Percentiles rank a stretch among this genome's conserved stretches.
Evolutionary conservation across 2,329 filamentous ascomycete genomes (phyloP).

Genomic region (Tolypocladium endophyticum): DNA sequence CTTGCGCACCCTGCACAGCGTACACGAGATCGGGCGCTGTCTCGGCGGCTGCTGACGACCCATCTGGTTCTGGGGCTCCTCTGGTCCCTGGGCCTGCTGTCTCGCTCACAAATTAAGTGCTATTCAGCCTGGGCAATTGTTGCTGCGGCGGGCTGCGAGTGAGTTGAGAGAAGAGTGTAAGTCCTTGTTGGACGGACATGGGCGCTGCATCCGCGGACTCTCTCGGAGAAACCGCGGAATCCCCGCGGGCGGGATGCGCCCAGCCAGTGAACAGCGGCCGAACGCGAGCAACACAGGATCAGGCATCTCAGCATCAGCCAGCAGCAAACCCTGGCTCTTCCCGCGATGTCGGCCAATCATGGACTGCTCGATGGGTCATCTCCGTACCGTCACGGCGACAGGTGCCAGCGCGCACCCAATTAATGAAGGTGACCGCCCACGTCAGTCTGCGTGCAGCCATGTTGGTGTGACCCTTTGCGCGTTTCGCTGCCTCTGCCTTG

Average conservation of each 20-base stretch:
- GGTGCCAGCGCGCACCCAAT: background rate
- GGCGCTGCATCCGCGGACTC: background rate
- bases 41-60: conserved; percentile 18
- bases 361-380: background rate
- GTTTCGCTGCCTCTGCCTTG: background rate
- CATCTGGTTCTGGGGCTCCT: conserved; percentile 13
- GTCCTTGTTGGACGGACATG: background rate
- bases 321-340: background rate
- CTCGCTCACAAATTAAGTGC: background rate
- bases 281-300: background rate
- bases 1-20: conserved; percentile 23
- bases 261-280: no score
- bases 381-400: background rate
- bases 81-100: background rate
- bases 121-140: background rate
- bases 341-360: background rate
- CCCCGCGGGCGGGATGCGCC: conserved; percentile 4
- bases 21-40: conserved; percentile 23
- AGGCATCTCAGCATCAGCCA: background rate
- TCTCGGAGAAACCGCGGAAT: conserved; percentile 8
- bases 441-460: background rate
- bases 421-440: background rate
- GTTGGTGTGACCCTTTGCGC: background rate
- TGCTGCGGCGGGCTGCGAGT: background rate
- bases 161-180: background rate